Conservation (phyloP, 345 rosid genomes). For the Salix viminalis region DNA sequence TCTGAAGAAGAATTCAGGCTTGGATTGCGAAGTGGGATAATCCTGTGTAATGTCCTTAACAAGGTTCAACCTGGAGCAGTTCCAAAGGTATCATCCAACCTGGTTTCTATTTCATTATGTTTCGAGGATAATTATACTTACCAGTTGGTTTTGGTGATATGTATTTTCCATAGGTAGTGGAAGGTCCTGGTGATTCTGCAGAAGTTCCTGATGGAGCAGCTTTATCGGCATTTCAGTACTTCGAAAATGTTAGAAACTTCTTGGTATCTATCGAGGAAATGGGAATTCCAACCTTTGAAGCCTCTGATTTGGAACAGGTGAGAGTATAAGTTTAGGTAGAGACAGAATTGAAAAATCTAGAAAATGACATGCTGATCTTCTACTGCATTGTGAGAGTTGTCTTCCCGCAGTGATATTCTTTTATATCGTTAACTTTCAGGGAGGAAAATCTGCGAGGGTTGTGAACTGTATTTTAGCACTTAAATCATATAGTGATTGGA, state of each 20-base stretch:
- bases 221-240: conserved; percentile 34
- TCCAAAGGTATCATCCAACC: conserved; percentile 22
- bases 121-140: neutral
- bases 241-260: conserved; percentile 33
- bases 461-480: conserved; percentile 31
- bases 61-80: conserved; percentile 33
- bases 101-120: neutral
- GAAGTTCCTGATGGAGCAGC: conserved; percentile 29
- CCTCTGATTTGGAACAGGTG: conserved; percentile 27
- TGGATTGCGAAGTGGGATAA: conserved; percentile 30
- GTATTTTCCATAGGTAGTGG: conserved; percentile 20
- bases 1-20: conserved; percentile 34
- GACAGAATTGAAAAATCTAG: neutral
- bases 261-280: conserved; percentile 26
- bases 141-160: neutral
- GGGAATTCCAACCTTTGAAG: conserved; percentile 32
- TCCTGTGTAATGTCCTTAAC: conserved; percentile 29
- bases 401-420: neutral
- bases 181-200: conserved; percentile 28
- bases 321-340: neutral
- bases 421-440: conserved; percentile 19
- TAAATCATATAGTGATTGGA: conserved; percentile 34
- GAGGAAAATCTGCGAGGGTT: conserved; percentile 27
- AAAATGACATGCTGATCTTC: neutral
- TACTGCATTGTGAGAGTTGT: neutral